A percentile compares a stretch with the other conserved stretches of the same genome.
These are phyloP conservation scores for Scorias spongiosa DNA, from an alignment of 2,329 filamentous ascomycete species.

Conservation along the genomic window DNA sequence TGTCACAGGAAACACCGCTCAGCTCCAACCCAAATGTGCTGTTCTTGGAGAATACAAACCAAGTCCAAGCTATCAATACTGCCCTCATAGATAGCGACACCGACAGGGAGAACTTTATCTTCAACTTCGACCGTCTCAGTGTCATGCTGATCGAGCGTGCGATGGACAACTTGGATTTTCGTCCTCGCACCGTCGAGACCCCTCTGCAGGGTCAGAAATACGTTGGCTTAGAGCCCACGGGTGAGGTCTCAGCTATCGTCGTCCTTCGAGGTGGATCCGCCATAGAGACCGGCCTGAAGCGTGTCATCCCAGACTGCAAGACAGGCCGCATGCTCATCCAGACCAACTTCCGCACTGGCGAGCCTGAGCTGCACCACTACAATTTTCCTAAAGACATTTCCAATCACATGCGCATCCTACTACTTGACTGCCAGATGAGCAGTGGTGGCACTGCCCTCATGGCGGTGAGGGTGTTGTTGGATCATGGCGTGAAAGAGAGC, in stretches of 20 bases:
- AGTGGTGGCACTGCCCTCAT: slow-evolving; percentile 76
- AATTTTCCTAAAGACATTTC: slow-evolving; percentile 62
- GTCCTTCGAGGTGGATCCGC: slow-evolving; percentile 79
- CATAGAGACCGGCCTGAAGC: slow-evolving; percentile 73
- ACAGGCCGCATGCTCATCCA: slow-evolving; percentile 85
- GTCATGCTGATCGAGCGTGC: slow-evolving; percentile 75
- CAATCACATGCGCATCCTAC: slow-evolving; percentile 62
- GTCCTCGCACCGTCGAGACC: slow-evolving; percentile 49
- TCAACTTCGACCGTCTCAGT: slow-evolving; percentile 86
- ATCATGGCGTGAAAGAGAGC: slow-evolving; percentile 75
- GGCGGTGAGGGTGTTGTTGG: slow-evolving; percentile 89
- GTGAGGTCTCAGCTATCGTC: slow-evolving; percentile 68
- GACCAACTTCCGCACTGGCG: slow-evolving; percentile 61
- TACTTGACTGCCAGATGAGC: slow-evolving; percentile 90
- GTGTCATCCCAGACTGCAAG: slow-evolving; percentile 83
- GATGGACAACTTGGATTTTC: slow-evolving; percentile 61
- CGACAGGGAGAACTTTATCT: slow-evolving; percentile 78
- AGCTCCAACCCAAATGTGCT: slow-evolving; percentile 50
- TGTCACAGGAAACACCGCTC: slow-evolving; percentile 51
- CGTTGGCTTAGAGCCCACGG: slow-evolving; percentile 52
- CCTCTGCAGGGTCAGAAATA: slow-evolving; percentile 52
- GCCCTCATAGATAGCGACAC: slow-evolving; percentile 72
- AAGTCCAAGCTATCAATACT: slow-evolving; percentile 78
- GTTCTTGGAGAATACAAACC: slow-evolving; percentile 59
- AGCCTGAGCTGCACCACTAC: slow-evolving; percentile 84